These are phyloP conservation scores for Berkeleyomyces rouxiae DNA, from an alignment of 2,329 filamentous ascomycete species.

Conservation along the genomic window DNA sequence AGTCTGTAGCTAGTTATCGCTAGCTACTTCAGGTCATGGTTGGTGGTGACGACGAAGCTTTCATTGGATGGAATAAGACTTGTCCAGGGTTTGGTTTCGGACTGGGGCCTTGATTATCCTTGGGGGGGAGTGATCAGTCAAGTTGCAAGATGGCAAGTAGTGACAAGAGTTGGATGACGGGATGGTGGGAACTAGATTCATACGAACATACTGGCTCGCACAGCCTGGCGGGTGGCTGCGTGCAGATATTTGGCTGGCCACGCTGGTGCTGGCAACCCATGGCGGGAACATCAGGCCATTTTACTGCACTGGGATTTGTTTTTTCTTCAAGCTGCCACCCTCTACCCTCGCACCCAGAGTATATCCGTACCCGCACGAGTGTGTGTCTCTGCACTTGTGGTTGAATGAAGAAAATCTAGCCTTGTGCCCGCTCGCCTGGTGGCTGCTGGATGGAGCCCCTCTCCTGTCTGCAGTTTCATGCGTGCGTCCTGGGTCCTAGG, in stretches of 20 bases:
- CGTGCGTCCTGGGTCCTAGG: background rate
- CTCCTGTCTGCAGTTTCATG: background rate
- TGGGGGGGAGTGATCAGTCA: background rate
- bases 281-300: background rate
- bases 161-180: background rate
- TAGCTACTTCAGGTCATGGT: too few relatives aligned
- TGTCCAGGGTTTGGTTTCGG: background rate
- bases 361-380: too few relatives aligned
- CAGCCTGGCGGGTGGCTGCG: too few relatives aligned
- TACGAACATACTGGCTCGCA: too few relatives aligned
- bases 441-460: background rate
- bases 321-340: background rate
- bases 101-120: background rate
- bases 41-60: background rate
- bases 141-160: background rate
- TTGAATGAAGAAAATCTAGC: too few relatives aligned
- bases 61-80: background rate
- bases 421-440: too few relatives aligned
- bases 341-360: background rate
- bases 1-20: too few relatives aligned
- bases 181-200: too few relatives aligned
- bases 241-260: background rate
- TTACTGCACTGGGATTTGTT: background rate
- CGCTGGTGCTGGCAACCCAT: background rate
- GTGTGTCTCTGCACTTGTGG: too few relatives aligned